Base-by-base conservation (phyloP, 202 grass and related monocot genomes). In the Miscanthus sacchariflorus region DNA sequence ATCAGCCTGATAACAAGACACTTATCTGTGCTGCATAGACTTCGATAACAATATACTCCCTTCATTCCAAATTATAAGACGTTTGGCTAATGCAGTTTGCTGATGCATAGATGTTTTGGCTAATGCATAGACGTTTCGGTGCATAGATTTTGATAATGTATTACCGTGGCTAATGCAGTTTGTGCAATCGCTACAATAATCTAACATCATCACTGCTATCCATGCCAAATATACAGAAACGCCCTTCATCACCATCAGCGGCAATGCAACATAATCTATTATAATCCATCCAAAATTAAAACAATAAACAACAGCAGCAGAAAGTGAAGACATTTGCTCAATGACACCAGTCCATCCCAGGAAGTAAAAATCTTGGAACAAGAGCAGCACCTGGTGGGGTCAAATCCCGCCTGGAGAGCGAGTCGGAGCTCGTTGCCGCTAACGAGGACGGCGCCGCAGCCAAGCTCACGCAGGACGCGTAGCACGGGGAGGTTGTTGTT, bases 401-500 rank as follows among this genome's bases (percentile, higher is more conserved):
- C 94, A 25, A 99, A 99, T 33, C 94, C 94, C 6, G 96, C 91
- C 1, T 50, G 39, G 44, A 94, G 83, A 1, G 94, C 96, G 42
- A 98, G 92, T 28, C 92, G 88, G 63, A 96, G 90, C 74, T 98
- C 96, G 82, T 93, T 96, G 63, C 92, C 92, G 77, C 94, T 96
- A 49, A 99, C 94, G 8, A 99, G 92, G 33, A 96, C 94, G 4
- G 96, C 96, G 48, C 96, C 94, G 21, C 92, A 96, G 1, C 94
- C 96, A 23, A 99, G 90, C 30, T 44, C 80, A 36, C 61, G 90
- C 82, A 96, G 88, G 65, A 96, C 91, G 83, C 91, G 83, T 61
- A 99, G 86, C 64, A 96, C 84, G 78, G 85, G 91, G 17, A 90
- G 87, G 88, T 96, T 99, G 75, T 96, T 99, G 78, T 99, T 99